phyloP scores from a whole-genome alignment of 208 protist genomes.

The Polymyxa betae region DNA sequence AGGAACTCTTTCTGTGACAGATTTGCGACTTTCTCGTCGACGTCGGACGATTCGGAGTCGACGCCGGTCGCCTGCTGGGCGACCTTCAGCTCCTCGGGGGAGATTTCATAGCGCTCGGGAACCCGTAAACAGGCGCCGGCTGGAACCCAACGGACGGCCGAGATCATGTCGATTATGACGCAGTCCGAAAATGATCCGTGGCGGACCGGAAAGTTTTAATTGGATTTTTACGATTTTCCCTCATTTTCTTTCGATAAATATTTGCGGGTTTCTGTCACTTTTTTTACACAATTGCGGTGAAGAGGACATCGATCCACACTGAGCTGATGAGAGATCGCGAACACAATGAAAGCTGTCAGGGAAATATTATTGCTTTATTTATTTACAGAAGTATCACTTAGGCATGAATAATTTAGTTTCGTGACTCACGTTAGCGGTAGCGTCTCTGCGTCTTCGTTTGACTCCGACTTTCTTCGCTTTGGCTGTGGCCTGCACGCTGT shows the following conservation, averaged over 20 bases:
- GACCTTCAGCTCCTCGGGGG: conserved; percentile 52
- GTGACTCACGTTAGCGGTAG: not conserved
- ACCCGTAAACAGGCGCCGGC: conserved; percentile 45
- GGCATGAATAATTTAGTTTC: too few relatives aligned
- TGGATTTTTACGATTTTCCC: too few relatives aligned
- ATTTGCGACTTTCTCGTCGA: not conserved
- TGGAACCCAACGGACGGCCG: conserved; percentile 60
- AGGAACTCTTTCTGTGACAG: not conserved
- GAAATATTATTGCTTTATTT: too few relatives aligned
- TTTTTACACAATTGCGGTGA: too few relatives aligned
- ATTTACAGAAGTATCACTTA: too few relatives aligned
- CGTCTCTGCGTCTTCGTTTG: not conserved
- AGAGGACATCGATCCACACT: too few relatives aligned
- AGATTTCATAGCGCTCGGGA: conserved; percentile 53
- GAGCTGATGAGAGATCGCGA: too few relatives aligned
- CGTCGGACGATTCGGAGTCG: not conserved
- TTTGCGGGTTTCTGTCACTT: too few relatives aligned
- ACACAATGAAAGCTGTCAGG: too few relatives aligned
- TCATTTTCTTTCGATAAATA: too few relatives aligned
- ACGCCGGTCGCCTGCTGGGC: not conserved
- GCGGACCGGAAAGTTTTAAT: too few relatives aligned
- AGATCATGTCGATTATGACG: conserved; percentile 60
- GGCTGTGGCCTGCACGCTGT: not conserved
- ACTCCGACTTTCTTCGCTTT: not conserved
- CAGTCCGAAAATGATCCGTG: too few relatives aligned